Base-by-base conservation (phyloP, 225 moss, liverwort and hornwort species). In the Marchantia polymorpha region DNA sequence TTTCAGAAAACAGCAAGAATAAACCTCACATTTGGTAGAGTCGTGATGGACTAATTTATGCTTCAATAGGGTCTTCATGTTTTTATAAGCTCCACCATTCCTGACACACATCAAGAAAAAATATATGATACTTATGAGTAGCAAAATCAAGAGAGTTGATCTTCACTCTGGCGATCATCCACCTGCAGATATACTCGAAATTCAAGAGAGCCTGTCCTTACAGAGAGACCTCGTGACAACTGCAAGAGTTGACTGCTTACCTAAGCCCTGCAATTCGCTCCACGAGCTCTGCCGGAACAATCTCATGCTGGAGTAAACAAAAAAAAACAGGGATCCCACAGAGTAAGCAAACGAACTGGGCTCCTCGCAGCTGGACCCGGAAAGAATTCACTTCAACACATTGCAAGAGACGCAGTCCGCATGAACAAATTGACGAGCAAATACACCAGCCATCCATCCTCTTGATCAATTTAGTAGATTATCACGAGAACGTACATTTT, bases 261-360 rank as follows among this genome's bases (percentile, higher is more conserved):
- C 92, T 91, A 52, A 97, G 89, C 75, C 96, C 96, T 39, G 96
- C 96, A 73, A 97, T 97, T 20, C 94, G 94, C 73, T 97, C 97
- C 84, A 97, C 93, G 56, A 97, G 97, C 83, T 97, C 97, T 73
- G 97, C 91, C 7, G 97, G 97, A 73, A 97, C 97, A 85, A 97
- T 93, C 76, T 97, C 97, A 20, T 94, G 97, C 94, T 94, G 89
- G 83, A 89, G 5, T 15, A 55, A 25, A 14, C 52, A 64, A 12
- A 75, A 39, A 10, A 51, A 6, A 64, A n/a, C n/a, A n/a, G 75
- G 7, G 30, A 56, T 20, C 14, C 22, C 27, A 56, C 20, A 75
- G 23, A 55, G 20, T 52, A 59, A 60, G 29, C 23, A 17, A 48
- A 73, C 3, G 20, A n/a, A 69, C 29, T 69, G n/a, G 16, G n/a